Conservation (phyloP, 2,329 filamentous ascomycete genomes). For the Stachybotrys chlorohalonatus region DNA sequence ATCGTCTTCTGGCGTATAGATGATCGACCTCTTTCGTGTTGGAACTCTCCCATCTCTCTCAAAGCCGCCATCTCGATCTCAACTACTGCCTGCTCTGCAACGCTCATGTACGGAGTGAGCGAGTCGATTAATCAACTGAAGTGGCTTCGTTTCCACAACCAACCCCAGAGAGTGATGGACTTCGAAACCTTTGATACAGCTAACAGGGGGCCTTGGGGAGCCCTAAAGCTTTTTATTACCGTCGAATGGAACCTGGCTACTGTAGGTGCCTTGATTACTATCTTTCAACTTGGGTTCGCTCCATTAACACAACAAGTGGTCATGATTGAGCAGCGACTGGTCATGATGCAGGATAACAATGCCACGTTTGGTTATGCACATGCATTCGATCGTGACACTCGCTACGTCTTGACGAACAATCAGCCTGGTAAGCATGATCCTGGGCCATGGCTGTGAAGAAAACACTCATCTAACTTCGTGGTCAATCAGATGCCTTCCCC, state of each 20-base stretch:
- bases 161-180: neutral
- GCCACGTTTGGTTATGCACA: slow-evolving; percentile 5
- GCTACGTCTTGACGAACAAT: no score
- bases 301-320: slow-evolving; percentile 4
- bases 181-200: slow-evolving; percentile 6
- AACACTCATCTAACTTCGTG: neutral
- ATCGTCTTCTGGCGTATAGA: slow-evolving; percentile 3
- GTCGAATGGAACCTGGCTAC: slow-evolving; percentile 5
- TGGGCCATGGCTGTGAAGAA: neutral
- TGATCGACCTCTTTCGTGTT: slow-evolving; percentile 2
- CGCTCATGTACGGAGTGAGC: slow-evolving; percentile 6
- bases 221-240: slow-evolving; percentile 1
- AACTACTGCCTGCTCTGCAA: slow-evolving; percentile 2
- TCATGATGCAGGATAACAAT: neutral
- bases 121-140: slow-evolving; percentile 7
- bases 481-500: neutral
- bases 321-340: neutral
- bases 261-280: slow-evolving; percentile 5
- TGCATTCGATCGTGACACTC: no score
- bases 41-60: slow-evolving; percentile 2
- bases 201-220: slow-evolving; percentile 4
- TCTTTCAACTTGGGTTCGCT: slow-evolving; percentile 2
- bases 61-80: slow-evolving; percentile 4
- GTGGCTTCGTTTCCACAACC: slow-evolving; percentile 5
- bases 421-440: neutral